A percentile compares a stretch with the other conserved stretches of the same genome.
phyloP scores from a whole-genome alignment of 2,329 filamentous ascomycete genomes.

The Alternaria sp. region DNA sequence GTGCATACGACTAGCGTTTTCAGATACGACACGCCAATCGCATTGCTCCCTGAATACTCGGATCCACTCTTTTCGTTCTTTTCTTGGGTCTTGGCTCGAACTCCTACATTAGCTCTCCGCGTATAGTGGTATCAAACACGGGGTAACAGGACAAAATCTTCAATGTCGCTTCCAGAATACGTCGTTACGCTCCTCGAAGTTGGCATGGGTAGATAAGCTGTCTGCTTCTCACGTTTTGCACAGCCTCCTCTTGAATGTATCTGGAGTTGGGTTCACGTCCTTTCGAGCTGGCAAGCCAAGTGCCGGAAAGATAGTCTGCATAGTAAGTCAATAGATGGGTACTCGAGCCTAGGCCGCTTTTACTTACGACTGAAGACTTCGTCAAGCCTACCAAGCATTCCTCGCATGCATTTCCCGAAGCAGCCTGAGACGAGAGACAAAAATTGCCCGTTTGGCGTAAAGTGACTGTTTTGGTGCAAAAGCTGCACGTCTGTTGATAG shows the following conservation, averaged over 20 bases:
- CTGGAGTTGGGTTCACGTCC: background rate
- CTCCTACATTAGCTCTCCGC: constrained; percentile 5
- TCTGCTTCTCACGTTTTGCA: constrained; percentile 3
- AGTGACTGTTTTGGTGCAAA: background rate
- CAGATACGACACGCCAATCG: constrained; percentile 15
- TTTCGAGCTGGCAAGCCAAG: background rate
- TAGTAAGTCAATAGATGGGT: constrained; percentile 4
- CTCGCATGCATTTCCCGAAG: constrained; percentile 20
- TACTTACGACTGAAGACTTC: constrained; percentile 4
- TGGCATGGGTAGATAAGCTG: constrained; percentile 3
- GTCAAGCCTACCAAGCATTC: constrained; percentile 1
- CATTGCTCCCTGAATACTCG: constrained; percentile 6
- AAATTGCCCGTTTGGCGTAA: background rate
- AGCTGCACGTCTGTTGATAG: background rate
- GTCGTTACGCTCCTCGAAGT: background rate
- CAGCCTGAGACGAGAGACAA: constrained; percentile 3
- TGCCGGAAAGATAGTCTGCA: background rate
- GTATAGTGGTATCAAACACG: background rate
- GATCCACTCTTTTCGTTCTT: background rate
- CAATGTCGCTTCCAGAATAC: constrained; percentile 3
- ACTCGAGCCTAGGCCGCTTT: background rate
- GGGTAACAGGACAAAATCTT: background rate
- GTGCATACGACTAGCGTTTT: constrained; percentile 16
- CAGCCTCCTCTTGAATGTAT: constrained; percentile 1
- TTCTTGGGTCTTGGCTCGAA: background rate